These are phyloP conservation scores for Heliosperma pusillum DNA, from an alignment of 148 eudicot genomes.

Conservation along the genomic window DNA sequence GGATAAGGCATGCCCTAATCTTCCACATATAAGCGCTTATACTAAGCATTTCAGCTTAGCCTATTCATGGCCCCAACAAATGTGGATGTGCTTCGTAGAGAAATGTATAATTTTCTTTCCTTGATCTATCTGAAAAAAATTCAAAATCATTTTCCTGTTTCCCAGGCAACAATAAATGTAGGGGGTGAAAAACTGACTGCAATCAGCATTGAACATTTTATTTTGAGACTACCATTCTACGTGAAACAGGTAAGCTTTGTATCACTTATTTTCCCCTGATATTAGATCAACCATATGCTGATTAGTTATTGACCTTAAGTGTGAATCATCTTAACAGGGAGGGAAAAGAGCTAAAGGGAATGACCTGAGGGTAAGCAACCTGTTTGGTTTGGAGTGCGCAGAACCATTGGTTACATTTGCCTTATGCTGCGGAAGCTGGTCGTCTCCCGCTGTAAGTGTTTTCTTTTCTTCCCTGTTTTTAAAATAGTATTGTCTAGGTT, in stretches of 20 bases:
- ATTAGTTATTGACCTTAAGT: background rate
- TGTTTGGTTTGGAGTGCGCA: constrained; percentile 71
- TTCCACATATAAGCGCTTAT: background rate
- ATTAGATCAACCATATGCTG: background rate
- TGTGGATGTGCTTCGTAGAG: background rate
- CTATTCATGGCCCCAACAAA: background rate
- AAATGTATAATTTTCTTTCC: background rate
- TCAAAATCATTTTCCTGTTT: constrained; percentile 1
- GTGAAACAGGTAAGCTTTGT: constrained; percentile 45
- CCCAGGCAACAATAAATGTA: constrained; percentile 57
- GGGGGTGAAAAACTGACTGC: constrained; percentile 66
- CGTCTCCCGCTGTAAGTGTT: constrained; percentile 86
- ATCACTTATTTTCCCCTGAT: background rate
- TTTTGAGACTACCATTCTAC: constrained; percentile 62
- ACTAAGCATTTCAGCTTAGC: background rate
- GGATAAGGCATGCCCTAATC: background rate
- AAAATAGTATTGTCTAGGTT: background rate
- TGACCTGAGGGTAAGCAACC: constrained; percentile 43
- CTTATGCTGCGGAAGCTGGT: constrained; percentile 90
- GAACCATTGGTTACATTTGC: constrained; percentile 92
- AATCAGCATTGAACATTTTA: constrained; percentile 69
- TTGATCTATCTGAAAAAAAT: background rate
- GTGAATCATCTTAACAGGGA: constrained; percentile 29
- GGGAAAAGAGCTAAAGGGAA: constrained; percentile 42
- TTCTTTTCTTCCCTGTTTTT: background rate